These are phyloP conservation scores for Candida caryicola DNA, from an alignment of 805 yeast genomes.

Conservation along the genomic window DNA sequence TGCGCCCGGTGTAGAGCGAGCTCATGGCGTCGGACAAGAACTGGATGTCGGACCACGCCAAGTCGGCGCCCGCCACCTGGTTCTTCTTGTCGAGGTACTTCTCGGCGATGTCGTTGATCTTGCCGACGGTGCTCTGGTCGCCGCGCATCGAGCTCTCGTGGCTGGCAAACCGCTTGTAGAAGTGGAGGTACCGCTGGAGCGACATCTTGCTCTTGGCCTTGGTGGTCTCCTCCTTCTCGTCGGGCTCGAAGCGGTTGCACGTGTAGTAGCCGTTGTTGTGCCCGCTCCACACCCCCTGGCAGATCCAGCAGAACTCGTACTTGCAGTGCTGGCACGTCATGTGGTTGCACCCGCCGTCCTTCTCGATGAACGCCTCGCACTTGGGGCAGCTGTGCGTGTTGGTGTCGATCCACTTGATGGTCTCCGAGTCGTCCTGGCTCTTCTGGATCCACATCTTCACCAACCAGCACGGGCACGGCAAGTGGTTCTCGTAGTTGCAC, in stretches of 20 bases:
- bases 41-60: slow-evolving; percentile 85
- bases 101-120: slow-evolving; percentile 62
- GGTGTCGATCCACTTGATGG: slow-evolving; percentile 79
- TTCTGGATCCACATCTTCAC: slow-evolving; percentile 72
- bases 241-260: slow-evolving; percentile 59
- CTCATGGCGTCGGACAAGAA: slow-evolving; percentile 73
- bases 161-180: slow-evolving; percentile 66
- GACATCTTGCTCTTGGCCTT: slow-evolving; percentile 46
- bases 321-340: slow-evolving; percentile 82
- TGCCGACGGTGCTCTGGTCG: slow-evolving; percentile 61
- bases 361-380: slow-evolving; percentile 78
- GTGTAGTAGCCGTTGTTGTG: slow-evolving; percentile 66
- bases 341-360: slow-evolving; percentile 96
- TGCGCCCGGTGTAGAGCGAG: slow-evolving; percentile 64
- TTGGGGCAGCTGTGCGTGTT: slow-evolving; percentile 86
- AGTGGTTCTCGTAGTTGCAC: slow-evolving; percentile 74
- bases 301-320: slow-evolving; percentile 91
- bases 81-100: slow-evolving; percentile 60
- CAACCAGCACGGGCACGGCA: slow-evolving; percentile 77
- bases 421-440: slow-evolving; percentile 84
- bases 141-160: slow-evolving; percentile 76
- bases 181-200: slow-evolving; percentile 68
- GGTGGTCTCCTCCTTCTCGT: slow-evolving; percentile 18
- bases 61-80: slow-evolving; percentile 20
- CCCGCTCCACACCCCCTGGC: slow-evolving; percentile 68